Conservation (phyloP, 805 yeast species). For the Clavispora asparagi region DNA sequence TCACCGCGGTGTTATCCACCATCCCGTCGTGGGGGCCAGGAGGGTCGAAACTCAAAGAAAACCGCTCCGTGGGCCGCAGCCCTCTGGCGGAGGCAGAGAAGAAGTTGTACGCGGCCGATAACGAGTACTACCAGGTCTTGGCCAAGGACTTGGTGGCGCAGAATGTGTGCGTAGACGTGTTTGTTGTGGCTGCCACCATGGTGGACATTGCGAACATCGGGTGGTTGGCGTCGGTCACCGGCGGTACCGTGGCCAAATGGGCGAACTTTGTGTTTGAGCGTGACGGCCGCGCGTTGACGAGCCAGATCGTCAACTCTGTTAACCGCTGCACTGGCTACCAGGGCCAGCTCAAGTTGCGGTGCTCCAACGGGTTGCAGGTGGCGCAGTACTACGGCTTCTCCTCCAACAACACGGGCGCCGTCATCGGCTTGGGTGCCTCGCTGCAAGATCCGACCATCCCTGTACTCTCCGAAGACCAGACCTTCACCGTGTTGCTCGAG, state of each 20-base stretch:
- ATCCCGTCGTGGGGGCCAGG: constrained; percentile 86
- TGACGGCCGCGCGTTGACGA: constrained; percentile 63
- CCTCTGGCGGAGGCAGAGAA: constrained; percentile 42
- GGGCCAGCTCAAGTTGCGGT: constrained; percentile 77
- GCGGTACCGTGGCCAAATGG: constrained; percentile 66
- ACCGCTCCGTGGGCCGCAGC: constrained; percentile 34
- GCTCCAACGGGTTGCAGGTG: constrained; percentile 84
- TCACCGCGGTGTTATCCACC: constrained; percentile 59
- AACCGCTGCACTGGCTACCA: constrained; percentile 61
- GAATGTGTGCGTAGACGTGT: constrained; percentile 73
- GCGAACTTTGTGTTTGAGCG: constrained; percentile 59
- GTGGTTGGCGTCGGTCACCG: constrained; percentile 58
- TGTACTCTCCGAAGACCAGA: constrained; percentile 53
- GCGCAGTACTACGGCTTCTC: constrained; percentile 62
- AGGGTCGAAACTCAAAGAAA: constrained; percentile 43
- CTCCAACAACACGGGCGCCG: constrained; percentile 18
- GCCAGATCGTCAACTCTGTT: constrained; percentile 53
- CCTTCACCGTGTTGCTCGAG: constrained; percentile 63
- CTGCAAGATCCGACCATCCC: constrained; percentile 70
- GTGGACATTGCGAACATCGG: constrained; percentile 77
- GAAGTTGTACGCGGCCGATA: constrained; percentile 52
- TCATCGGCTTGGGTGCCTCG: constrained; percentile 13
- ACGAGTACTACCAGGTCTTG: constrained; percentile 55
- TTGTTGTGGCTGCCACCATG: constrained; percentile 57
- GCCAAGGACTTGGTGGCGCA: constrained; percentile 50